Base-by-base conservation (phyloP, 164 flowering plant species). In the Annona squamosa region DNA sequence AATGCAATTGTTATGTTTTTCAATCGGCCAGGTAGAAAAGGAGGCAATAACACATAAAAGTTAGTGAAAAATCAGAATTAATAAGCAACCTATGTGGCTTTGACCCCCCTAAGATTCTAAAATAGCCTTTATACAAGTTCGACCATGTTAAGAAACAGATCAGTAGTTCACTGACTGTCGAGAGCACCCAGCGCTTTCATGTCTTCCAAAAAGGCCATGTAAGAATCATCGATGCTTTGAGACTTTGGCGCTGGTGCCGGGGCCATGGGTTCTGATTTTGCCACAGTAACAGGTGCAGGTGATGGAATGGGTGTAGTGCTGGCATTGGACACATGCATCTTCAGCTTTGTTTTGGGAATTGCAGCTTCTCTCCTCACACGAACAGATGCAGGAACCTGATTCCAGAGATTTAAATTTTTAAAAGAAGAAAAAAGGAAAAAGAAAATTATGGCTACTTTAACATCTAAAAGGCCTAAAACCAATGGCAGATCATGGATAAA, bases 121-220 rank as follows among this genome's bases (percentile, higher is more conserved):
- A 52, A 52, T 10, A 52, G 59, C 59, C 7, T 52, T 52, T 52
- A 52, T 52, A 52, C 59, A 52, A 9, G 59, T 5, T 52, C 13
- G 59, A 6, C 59, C 9, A 52, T 16, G 3, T 52, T 52, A 52
- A 52, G 13, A 10, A 52, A 16, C 69, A 41, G n/a, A 42, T 41
- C 47, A 13, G 16, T 47, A 67, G 5, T 12, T 44, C 12, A 46
- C 65, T 48, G 90, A 80, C 91, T 45, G 48, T 95, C 99, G 37
- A 96, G 94, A 3, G 99, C 99, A 71, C 98, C 99, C 7, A 96
- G 94, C 4, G 93, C 97, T 73, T 95, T 93, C 99, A 95, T 95
- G 85, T 95, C 99, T 83, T 93, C 99, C 75, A 93, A 82, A 76
- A 96, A 96, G 52, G 97, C 98, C 79, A 68, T 78, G 72, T 96